These are phyloP conservation scores for Eutrema yunnanense DNA, from an alignment of 345 rosid genomes.

Conservation along the genomic window DNA sequence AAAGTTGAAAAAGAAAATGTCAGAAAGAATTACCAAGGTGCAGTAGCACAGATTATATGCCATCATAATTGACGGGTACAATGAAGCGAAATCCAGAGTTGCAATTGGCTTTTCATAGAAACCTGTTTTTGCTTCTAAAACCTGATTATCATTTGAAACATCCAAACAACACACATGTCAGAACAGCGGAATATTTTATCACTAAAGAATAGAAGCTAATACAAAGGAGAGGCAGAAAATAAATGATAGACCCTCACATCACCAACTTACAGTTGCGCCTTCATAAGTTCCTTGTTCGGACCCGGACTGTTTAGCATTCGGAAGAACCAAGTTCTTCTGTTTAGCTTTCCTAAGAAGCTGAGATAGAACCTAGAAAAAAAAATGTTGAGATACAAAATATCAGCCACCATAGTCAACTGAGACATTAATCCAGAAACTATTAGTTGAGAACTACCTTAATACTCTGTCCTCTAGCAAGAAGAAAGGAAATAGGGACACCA, in stretches of 20 bases:
- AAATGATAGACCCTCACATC: background rate
- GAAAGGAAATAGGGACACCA: conserved; percentile 95
- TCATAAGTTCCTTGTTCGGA: conserved; percentile 93
- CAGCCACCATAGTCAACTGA: conserved; percentile 4
- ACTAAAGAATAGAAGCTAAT: background rate
- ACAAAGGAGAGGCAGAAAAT: background rate
- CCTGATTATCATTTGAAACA: conserved; percentile 41
- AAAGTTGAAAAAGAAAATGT: background rate
- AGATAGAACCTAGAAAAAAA: conserved; percentile 67
- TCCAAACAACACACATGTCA: conserved; percentile 3
- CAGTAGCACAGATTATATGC: conserved; percentile 97
- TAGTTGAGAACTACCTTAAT: conserved; percentile 55
- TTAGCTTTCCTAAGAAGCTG: conserved; percentile 96
- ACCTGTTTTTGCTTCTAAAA: conserved; percentile 88
- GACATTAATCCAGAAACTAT: conserved; percentile 1
- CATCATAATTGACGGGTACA: conserved; percentile 99
- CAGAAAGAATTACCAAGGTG: conserved; percentile 59
- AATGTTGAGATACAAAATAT: conserved; percentile 10
- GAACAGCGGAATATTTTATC: background rate
- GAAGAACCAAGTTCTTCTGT: conserved; percentile 77
- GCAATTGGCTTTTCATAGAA: conserved; percentile 96
- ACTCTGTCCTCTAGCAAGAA: conserved; percentile 98
- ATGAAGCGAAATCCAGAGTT: conserved; percentile 92
- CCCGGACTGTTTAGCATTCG: conserved; percentile 82
- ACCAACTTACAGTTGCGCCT: conserved; percentile 94